phyloP scores from a whole-genome alignment of 306 rosid genomes.

The Neltuma alba region DNA sequence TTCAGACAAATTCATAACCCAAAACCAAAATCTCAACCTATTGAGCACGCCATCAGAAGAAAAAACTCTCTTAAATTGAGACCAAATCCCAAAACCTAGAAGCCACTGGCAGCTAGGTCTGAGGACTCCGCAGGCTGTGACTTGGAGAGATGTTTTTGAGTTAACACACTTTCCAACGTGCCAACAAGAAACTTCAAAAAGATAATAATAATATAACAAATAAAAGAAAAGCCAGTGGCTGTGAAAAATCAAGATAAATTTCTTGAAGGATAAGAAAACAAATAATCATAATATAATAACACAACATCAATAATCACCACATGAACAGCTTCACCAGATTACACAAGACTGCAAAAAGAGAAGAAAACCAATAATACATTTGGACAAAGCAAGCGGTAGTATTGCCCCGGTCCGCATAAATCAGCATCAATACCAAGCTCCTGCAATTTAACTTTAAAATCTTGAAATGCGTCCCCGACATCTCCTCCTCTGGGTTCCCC shows the following conservation, averaged over 20 bases:
- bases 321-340: background rate
- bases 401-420: slow-evolving; percentile 61
- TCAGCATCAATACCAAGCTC: slow-evolving; percentile 57
- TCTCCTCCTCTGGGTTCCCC: slow-evolving; percentile 44
- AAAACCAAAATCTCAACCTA: slow-evolving; percentile 9
- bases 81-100: slow-evolving; percentile 13
- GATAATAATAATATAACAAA: background rate
- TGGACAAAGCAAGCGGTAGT: slow-evolving; percentile 67
- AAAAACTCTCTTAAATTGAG: background rate
- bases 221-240: background rate
- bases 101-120: background rate
- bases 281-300: background rate
- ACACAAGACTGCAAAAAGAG: background rate
- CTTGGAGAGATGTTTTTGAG: slow-evolving; percentile 8
- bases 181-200: background rate
- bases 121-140: background rate
- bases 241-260: background rate
- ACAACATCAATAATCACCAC: slow-evolving; percentile 12
- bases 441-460: slow-evolving; percentile 52
- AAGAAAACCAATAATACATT: slow-evolving; percentile 45
- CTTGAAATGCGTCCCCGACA: slow-evolving; percentile 13
- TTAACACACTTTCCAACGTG: slow-evolving; percentile 1
- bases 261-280: background rate
- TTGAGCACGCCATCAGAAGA: background rate
- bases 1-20: slow-evolving; percentile 15